Percentiles rank a stretch among this genome's conserved stretches.
phyloP scores from a whole-genome alignment of 371 early-diverging fungal genomes.

The Umbelopsis sp. region DNA sequence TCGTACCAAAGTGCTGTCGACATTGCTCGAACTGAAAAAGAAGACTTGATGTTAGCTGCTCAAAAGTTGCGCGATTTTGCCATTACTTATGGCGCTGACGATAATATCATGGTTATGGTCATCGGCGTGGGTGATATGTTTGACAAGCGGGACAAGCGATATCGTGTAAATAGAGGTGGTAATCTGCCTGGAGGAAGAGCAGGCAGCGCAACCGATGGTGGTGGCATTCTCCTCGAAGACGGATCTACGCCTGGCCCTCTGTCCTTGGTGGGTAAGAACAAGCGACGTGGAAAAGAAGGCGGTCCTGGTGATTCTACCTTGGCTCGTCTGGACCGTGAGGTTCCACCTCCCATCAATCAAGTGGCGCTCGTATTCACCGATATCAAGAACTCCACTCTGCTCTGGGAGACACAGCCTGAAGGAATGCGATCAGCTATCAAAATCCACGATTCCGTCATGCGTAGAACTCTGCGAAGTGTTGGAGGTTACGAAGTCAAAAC shows the following conservation, averaged over 20 bases:
- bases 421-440: slow-evolving; percentile 92
- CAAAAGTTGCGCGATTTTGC: slow-evolving; percentile 87
- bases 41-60: slow-evolving; percentile 80
- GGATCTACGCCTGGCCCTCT: slow-evolving; percentile 20
- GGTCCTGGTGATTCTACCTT: slow-evolving; percentile 62
- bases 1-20: slow-evolving; percentile 85
- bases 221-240: slow-evolving; percentile 34
- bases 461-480: slow-evolving; percentile 77
- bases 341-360: slow-evolving; percentile 86
- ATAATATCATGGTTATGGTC: slow-evolving; percentile 84
- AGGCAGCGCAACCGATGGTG: slow-evolving; percentile 27
- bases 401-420: slow-evolving; percentile 90
- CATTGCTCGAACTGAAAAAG: slow-evolving; percentile 77
- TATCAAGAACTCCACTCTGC: slow-evolving; percentile 90
- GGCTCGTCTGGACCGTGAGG: slow-evolving; percentile 74
- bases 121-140: slow-evolving; percentile 82
- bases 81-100: slow-evolving; percentile 83
- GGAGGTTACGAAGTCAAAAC: slow-evolving; percentile 98
- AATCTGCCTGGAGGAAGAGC: slow-evolving; percentile 31
- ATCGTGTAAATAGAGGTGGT: slow-evolving; percentile 32
- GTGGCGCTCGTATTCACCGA: slow-evolving; percentile 95
- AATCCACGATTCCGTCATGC: slow-evolving; percentile 87
- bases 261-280: slow-evolving; percentile 37
- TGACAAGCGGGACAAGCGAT: slow-evolving; percentile 46
- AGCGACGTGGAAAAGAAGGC: slow-evolving; percentile 53